Percentiles rank a stretch among this genome's conserved stretches.
Conservation (phyloP, 2,329 filamentous ascomycete genomes). For the Chrysoporthe deuterocubensis region DNA sequence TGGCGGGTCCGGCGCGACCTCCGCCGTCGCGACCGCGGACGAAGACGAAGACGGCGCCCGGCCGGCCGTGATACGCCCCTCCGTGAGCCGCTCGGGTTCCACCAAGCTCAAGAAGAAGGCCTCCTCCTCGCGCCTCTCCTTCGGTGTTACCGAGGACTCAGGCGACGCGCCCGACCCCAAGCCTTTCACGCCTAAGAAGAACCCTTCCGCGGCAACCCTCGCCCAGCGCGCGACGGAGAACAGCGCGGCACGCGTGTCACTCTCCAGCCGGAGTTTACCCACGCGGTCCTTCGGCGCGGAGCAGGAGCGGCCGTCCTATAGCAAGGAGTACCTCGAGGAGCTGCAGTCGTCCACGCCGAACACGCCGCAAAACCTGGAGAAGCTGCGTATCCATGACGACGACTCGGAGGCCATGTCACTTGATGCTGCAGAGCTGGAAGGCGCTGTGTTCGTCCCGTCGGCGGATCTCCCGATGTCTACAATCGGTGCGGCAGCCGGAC, state of each 20-base stretch:
- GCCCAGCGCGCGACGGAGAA: slow-evolving; percentile 40
- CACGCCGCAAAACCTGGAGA: slow-evolving; percentile 69
- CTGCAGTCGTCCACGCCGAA: slow-evolving; percentile 84
- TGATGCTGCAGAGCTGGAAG: slow-evolving; percentile 65
- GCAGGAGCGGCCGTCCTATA: slow-evolving; percentile 78
- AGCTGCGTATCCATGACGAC: slow-evolving; percentile 45
- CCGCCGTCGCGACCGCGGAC: slow-evolving; percentile 37
- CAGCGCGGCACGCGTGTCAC: slow-evolving; percentile 47
- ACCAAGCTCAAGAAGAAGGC: slow-evolving; percentile 75
- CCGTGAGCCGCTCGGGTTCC: slow-evolving; percentile 51
- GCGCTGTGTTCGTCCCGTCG: slow-evolving; percentile 65
- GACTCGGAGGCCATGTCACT: slow-evolving; percentile 57
- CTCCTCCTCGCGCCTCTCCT: slow-evolving; percentile 72
- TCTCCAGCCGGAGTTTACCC: slow-evolving; percentile 54
- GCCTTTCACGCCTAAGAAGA: slow-evolving; percentile 58
- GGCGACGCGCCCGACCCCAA: slow-evolving; percentile 58
- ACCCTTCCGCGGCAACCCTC: slow-evolving; percentile 36
- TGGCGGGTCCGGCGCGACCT: slow-evolving; percentile 26
- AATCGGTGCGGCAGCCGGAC: slow-evolving; percentile 35
- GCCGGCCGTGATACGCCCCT: slow-evolving; percentile 55
- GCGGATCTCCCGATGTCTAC: slow-evolving; percentile 44
- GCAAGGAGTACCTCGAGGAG: slow-evolving; percentile 82
- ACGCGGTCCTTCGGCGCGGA: slow-evolving; percentile 62
- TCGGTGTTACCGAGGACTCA: slow-evolving; percentile 65
- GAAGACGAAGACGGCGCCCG: slow-evolving; percentile 47